phyloP scores from a whole-genome alignment of 2,329 filamentous ascomycete genomes.

The Hymenoscyphus scutula region DNA sequence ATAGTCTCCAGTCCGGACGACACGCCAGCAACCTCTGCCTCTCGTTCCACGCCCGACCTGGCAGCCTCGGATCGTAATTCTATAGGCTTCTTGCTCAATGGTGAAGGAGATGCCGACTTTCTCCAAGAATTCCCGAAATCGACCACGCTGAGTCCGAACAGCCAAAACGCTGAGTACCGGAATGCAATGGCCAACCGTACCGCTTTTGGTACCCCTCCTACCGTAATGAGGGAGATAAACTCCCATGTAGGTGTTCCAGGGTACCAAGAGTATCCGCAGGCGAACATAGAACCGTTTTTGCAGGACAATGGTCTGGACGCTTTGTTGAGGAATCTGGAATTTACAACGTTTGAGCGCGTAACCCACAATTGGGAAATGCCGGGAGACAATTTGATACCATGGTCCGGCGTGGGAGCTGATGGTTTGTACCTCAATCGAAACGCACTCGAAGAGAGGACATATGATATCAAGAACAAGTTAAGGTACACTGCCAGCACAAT shows the following conservation, averaged over 20 bases:
- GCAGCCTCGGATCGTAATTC: conserved; percentile 34
- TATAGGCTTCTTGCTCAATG: conserved; percentile 36
- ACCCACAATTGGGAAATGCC: conserved; percentile 30
- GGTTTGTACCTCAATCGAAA: conserved; percentile 22
- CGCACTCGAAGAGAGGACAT: conserved; percentile 30
- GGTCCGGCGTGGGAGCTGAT: conserved; percentile 22
- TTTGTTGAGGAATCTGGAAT: conserved; percentile 31
- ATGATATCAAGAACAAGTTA: conserved; percentile 33
- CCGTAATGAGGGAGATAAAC: not conserved
- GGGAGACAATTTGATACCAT: conserved; percentile 25
- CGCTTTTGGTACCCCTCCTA: conserved; percentile 14
- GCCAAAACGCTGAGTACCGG: conserved; percentile 16
- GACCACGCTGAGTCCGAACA: conserved; percentile 26
- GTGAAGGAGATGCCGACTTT: conserved; percentile 32
- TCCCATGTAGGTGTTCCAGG: conserved; percentile 3
- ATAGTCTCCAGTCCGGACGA: conserved; percentile 29
- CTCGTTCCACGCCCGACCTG: conserved; percentile 27
- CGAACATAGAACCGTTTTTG: conserved; percentile 8
- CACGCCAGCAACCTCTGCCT: conserved; percentile 17
- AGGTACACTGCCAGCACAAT: conserved; percentile 26
- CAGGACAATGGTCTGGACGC: conserved; percentile 25
- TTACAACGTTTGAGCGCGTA: conserved; percentile 29
- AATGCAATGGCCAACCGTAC: conserved; percentile 11
- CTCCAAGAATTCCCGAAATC: conserved; percentile 32
- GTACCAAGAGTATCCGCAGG: conserved; percentile 20